A percentile compares a stretch with the other conserved stretches of the same genome.
These are phyloP conservation scores for Thermochaetoides dissita DNA, from an alignment of 2,329 filamentous ascomycete species.

Conservation along the genomic window DNA sequence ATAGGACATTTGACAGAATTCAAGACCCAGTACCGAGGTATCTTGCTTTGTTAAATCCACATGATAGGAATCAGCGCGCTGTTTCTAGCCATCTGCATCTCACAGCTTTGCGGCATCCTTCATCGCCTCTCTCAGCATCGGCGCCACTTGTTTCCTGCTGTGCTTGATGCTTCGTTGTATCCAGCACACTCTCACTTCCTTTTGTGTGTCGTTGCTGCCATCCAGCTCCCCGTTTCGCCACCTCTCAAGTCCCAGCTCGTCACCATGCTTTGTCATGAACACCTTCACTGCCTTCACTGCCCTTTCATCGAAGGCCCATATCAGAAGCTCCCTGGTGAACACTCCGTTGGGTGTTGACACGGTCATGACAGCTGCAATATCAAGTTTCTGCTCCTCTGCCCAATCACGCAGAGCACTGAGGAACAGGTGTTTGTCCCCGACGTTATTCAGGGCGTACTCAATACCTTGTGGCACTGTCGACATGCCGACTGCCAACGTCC, in stretches of 20 bases:
- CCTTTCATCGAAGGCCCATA: constrained; percentile 44
- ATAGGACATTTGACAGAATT: no score
- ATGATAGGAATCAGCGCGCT: no score
- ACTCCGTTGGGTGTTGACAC: constrained; percentile 38
- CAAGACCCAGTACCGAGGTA: no score
- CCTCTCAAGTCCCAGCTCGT: constrained; percentile 39
- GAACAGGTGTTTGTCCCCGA: constrained; percentile 31
- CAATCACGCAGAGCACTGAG: constrained; percentile 36
- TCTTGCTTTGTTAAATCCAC: no score
- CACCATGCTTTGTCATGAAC: constrained; percentile 35
- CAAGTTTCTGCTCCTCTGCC: constrained; percentile 42
- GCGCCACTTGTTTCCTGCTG: constrained; percentile 56
- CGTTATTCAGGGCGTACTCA: constrained; percentile 42
- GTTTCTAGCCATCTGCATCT: not conserved
- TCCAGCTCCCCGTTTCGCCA: constrained; percentile 39
- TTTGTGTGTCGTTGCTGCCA: constrained; percentile 2
- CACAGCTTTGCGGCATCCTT: constrained; percentile 18
- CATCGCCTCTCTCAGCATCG: constrained; percentile 47
- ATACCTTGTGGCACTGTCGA: constrained; percentile 51
- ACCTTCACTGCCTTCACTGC: constrained; percentile 35
- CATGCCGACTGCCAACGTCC: constrained; percentile 47
- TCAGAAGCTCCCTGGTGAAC: constrained; percentile 53
- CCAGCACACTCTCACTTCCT: constrained; percentile 48
- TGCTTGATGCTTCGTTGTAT: constrained; percentile 46
- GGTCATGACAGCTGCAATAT: constrained; percentile 56